Evolutionary conservation across 768 basidiomycete genomes (phyloP), one percentile per base, ranked within the genome.

Genomic region (Collybiopsis confluens): DNA sequence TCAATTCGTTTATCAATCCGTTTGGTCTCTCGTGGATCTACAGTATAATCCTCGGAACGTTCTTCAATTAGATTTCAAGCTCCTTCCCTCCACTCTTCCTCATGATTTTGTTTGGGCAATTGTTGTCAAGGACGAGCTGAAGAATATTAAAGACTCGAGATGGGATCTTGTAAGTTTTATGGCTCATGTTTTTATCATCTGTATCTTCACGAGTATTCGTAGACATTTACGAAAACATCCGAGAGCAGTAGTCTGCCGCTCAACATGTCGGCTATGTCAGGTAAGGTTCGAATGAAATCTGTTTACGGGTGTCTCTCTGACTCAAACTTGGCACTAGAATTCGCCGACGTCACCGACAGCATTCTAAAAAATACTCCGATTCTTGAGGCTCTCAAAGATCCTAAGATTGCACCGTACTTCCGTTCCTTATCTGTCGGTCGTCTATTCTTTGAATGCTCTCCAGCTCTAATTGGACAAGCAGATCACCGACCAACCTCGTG

Each of bases 141-240:
- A 78, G 54, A 72, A 73, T 33, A 80, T 92, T 62, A 86, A 83
- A 67, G 75, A 83, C 52, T 69, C 76, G 54, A 80, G 93, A 57
- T 97, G 91, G 90, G 94, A 96, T 66, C 68, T 95, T 67, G 93
- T 96, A n/a, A n/a, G 54, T 63, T 86, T 76, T n/a, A 45, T 41
- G 51, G 24, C 43, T 18, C 40, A 13, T 42, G 37, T 15, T 4
- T 26, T 18, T 46, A 8, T 57, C 46, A 36, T 40, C 24, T 27
- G 23, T 26, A n/a, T 55, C 16, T 21, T 43, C 23, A 46, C 41
- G 28, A 45, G 9, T 38, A 40, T 55, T 23, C 36, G 18, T 64
- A 93, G 92, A 89, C 88, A 0, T 92, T 94, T 68, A 86, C 92
- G 16, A 88, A 85, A 63, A 85, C 88, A 4, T 73, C 80, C 11